phyloP scores from a whole-genome alignment of 371 early-diverging fungal species.

The Parasitella parasitica region DNA sequence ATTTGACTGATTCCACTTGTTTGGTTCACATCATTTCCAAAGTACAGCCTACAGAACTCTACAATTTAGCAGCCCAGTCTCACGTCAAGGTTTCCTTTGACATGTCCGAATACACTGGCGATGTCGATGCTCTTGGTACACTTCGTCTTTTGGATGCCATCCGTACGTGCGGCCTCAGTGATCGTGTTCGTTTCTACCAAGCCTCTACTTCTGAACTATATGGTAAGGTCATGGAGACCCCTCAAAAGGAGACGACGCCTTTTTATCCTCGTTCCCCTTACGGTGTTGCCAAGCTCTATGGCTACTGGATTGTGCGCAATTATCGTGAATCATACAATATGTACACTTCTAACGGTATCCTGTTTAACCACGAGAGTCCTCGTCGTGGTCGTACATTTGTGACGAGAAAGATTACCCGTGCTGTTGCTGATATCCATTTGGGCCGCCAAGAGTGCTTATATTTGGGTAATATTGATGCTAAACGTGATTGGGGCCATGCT shows the following conservation, averaged over 20 bases:
- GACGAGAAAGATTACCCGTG: conserved; percentile 82
- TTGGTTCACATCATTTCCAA: conserved; percentile 77
- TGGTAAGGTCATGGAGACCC: conserved; percentile 81
- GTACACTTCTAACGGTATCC: conserved; percentile 85
- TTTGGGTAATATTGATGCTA: conserved; percentile 83
- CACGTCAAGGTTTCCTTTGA: conserved; percentile 90
- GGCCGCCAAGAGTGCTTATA: conserved; percentile 74
- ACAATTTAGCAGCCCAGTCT: conserved; percentile 79
- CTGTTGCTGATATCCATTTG: conserved; percentile 77
- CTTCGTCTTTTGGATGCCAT: conserved; percentile 82
- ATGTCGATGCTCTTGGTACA: conserved; percentile 84
- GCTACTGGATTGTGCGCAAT: conserved; percentile 83
- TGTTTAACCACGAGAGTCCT: conserved; percentile 89
- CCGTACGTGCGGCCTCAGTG: conserved; percentile 72
- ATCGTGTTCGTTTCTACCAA: conserved; percentile 81
- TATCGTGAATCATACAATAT: conserved; percentile 84
- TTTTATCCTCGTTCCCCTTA: conserved; percentile 89
- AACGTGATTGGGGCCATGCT: conserved; percentile 91
- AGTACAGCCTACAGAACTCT: conserved; percentile 79
- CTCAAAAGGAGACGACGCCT: conserved; percentile 84
- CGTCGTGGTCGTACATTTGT: conserved; percentile 85
- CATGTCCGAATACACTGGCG: conserved; percentile 88
- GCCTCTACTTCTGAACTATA: conserved; percentile 83
- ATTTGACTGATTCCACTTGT: conserved; percentile 83
- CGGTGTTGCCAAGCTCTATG: conserved; percentile 85